Base-by-base conservation (phyloP, 495 filamentous ascomycete species). In the Penicillium cinerascens region DNA sequence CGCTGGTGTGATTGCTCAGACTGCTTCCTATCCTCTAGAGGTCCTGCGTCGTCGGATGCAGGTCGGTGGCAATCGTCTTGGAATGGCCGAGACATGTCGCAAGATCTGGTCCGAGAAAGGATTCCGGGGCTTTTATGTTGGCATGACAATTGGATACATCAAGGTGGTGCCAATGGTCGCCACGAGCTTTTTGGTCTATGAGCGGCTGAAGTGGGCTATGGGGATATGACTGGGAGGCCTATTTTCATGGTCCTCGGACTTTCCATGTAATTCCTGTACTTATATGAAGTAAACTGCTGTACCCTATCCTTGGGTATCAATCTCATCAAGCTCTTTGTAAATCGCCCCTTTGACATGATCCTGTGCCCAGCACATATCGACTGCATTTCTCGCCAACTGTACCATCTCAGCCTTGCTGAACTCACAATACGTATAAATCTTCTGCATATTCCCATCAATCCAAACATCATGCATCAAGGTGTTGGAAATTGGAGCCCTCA, bases 401-500 rank as follows among this genome's bases (percentile, higher is more conserved):
- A 70, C 56, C 62, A 76, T 69, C 37, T 75, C 72, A 2, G 6
- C 42, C 44, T 69, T 62, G 17, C 49, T 53, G 37, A 73, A 70
- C 6, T 49, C 61, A 40, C 67, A 63, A 47, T 67, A 67, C 26
- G 57, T 58, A 51, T 63, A 68, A 13, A 66, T 59, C 54, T 72
- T 69, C 43, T 67, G 59, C 65, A 74, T 58, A 52, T 76, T 76
- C 21, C 68, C 70, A 57, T 67, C 59, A 29, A 76, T 66, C 68
- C 69, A 76, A 22, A 69, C 66, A 49, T 73, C 68, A 53, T 72
- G 69, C 70, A 76, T 74, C 46, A 72, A 65, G n/a, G n/a, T 2
- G 68, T 64, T 8, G 73, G 73, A 52, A n/a, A n/a, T n/a, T n/a
- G n/a, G n/a, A n/a, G n/a, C n/a, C n/a, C n/a, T n/a, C n/a, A n/a